These are phyloP conservation scores for Apiospora saccharicola DNA, from an alignment of 2,329 filamentous ascomycete genomes.

Conservation along the genomic window DNA sequence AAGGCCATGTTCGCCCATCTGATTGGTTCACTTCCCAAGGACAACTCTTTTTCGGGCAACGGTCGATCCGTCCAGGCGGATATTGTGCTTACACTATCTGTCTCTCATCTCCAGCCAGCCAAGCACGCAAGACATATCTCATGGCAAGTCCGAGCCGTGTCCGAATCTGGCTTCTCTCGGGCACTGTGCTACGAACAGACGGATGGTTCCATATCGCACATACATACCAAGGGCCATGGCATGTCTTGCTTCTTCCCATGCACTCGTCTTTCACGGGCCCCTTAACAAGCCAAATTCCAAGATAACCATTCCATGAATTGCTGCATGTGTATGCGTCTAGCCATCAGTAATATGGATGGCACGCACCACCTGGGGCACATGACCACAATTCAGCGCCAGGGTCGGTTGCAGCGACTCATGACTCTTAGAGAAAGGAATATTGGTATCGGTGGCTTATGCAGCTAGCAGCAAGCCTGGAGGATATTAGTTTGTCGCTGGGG, in stretches of 20 bases:
- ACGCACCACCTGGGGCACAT: neutral
- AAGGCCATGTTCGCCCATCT: neutral
- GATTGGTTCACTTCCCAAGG: neutral
- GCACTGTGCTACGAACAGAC: neutral
- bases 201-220: neutral
- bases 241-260: neutral
- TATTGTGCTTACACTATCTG: neutral
- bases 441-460: constrained; percentile 11
- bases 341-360: neutral
- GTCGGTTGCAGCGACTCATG: constrained; percentile 11
- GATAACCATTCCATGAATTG: neutral
- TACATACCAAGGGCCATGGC: too few species aligned
- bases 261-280: neutral
- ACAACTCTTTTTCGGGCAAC: constrained; percentile 2
- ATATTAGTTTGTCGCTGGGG: neutral
- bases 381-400: neutral
- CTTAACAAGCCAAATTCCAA: neutral
- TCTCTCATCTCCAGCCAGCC: neutral
- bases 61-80: constrained; percentile 15
- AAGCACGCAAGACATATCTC: constrained; percentile 1
- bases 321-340: neutral
- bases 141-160: neutral
- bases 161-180: neutral
- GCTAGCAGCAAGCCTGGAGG: neutral
- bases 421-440: neutral